Conservation (phyloP, 2,329 filamentous ascomycete species). For the Aspergillus sp. region DNA sequence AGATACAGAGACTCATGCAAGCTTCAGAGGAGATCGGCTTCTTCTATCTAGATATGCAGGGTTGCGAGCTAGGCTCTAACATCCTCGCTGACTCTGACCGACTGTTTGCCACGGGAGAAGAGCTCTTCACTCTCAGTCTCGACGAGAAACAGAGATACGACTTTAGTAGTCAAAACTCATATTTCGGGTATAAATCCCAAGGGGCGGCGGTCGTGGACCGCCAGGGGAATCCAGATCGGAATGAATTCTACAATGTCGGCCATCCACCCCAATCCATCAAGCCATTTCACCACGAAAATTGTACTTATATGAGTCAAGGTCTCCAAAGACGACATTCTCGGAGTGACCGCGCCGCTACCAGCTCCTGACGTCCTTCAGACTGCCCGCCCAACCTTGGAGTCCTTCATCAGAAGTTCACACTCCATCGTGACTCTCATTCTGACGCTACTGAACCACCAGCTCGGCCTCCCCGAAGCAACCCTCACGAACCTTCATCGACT, state of each 20-base stretch:
- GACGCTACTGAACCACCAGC: conserved; percentile 42
- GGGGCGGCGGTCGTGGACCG: conserved; percentile 48
- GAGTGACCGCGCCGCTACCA: conserved; percentile 36
- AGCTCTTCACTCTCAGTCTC: conserved; percentile 48
- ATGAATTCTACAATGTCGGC: conserved; percentile 56
- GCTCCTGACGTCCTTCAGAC: conserved; percentile 41
- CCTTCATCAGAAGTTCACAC: conserved; percentile 48
- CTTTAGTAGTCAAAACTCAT: conserved; percentile 48
- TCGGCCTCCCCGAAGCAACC: conserved; percentile 41
- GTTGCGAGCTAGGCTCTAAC: conserved; percentile 32
- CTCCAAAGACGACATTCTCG: conserved; percentile 53
- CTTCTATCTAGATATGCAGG: conserved; percentile 54
- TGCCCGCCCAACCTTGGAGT: conserved; percentile 36
- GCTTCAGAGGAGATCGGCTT: conserved; percentile 53
- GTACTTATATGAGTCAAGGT: conserved; percentile 27
- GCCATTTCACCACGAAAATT: too few relatives aligned
- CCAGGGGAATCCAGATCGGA: conserved; percentile 49
- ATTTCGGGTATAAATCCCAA: conserved; percentile 54
- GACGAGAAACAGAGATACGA: conserved; percentile 57
- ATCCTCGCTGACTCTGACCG: conserved; percentile 44
- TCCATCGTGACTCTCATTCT: conserved; percentile 46
- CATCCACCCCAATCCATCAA: neutral
- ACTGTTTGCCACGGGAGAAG: conserved; percentile 46
- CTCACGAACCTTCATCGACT: conserved; percentile 49
- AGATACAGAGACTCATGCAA: conserved; percentile 34